Conservation (phyloP, 495 filamentous ascomycete species). For the Chaetomidium leptoderma region DNA sequence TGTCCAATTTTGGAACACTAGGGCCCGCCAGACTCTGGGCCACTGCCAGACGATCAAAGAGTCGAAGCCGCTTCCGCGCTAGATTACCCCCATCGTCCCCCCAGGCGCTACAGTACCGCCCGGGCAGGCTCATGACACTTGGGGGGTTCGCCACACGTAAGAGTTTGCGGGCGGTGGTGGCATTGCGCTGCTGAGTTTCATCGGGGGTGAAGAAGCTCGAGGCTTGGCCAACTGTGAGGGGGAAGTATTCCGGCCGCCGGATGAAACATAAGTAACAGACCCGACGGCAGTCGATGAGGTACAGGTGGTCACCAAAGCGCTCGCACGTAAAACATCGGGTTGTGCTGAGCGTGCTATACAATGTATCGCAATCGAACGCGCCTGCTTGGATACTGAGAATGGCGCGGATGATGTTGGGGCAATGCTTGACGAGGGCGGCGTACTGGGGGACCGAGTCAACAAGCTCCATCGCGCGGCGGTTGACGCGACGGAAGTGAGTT, state of each 20-base stretch:
- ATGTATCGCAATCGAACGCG: neutral
- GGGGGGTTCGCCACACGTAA: too few species aligned
- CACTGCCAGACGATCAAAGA: neutral
- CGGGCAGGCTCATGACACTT: neutral
- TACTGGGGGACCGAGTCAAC: conserved; percentile 26
- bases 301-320: neutral
- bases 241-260: neutral
- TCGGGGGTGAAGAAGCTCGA: neutral
- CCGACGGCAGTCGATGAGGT: neutral
- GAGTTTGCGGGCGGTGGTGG: too few species aligned
- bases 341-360: neutral
- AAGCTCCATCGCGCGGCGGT: conserved; percentile 21
- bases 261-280: neutral
- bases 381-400: neutral
- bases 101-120: neutral
- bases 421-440: neutral
- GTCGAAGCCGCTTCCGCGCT: too few species aligned
- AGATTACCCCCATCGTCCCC: too few species aligned
- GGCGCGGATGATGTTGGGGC: neutral
- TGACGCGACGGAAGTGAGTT: conserved; percentile 26
- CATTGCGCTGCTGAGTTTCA: neutral
- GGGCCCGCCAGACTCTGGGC: neutral
- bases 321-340: neutral
- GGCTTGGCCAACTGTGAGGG: neutral
- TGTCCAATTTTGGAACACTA: too few species aligned